A percentile compares a stretch with the other conserved stretches of the same genome.
phyloP scores from a whole-genome alignment of 257 asterid species.

The Ballota nigra region DNA sequence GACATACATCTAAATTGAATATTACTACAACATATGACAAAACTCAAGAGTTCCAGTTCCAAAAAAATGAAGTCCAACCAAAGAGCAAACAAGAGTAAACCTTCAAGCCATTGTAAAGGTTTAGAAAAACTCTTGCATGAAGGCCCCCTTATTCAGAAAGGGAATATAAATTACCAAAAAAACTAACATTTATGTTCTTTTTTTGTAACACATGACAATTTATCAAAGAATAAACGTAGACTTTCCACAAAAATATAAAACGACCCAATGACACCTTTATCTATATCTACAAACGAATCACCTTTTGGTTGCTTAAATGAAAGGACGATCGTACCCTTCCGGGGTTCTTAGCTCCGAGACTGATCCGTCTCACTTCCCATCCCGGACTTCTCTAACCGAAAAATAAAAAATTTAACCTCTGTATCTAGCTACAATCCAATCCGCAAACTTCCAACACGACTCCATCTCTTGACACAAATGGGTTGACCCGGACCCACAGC shows the following conservation, averaged over 20 bases:
- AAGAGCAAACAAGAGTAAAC: constrained; percentile 17
- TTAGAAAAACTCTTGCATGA: constrained; percentile 17
- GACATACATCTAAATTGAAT: not conserved
- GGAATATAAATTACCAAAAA: constrained; percentile 24
- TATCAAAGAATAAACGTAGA: constrained; percentile 37
- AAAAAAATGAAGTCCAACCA: constrained; percentile 9
- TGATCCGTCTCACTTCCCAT: not conserved
- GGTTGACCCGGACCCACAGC: constrained; percentile 68
- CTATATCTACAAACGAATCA: constrained; percentile 32
- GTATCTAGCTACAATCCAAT: constrained; percentile 47
- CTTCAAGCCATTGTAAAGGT: no score
- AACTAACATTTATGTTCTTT: constrained; percentile 21
- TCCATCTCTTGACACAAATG: constrained; percentile 50
- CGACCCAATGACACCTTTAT: not conserved
- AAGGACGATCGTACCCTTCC: not conserved
- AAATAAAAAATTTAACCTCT: not conserved
- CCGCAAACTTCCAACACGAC: constrained; percentile 57
- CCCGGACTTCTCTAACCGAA: not conserved
- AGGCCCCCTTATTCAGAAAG: constrained; percentile 26
- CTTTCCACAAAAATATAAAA: constrained; percentile 20
- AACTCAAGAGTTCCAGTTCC: not conserved
- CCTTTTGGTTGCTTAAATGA: not conserved
- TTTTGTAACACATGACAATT: constrained; percentile 21
- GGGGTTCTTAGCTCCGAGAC: not conserved
- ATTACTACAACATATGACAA: not conserved